These are phyloP conservation scores for Lomentospora prolificans DNA, from an alignment of 2,329 filamentous ascomycete species.

Conservation along the genomic window DNA sequence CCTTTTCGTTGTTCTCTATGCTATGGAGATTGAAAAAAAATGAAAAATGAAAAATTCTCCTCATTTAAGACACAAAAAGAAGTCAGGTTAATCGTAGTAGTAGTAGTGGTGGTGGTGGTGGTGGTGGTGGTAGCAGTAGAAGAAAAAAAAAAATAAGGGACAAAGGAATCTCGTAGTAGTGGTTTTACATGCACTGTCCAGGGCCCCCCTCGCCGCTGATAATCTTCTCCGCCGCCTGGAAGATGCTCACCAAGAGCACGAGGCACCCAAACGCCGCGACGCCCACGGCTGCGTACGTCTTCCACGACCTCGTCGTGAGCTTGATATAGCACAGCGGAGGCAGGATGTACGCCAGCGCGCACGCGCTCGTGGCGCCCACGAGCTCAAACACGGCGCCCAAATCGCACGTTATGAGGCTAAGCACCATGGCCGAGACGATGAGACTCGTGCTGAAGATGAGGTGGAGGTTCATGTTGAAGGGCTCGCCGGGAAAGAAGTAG, in stretches of 20 bases:
- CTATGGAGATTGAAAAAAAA: background rate
- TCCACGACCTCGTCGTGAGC: slow-evolving; percentile 67
- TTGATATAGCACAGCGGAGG: slow-evolving; percentile 94
- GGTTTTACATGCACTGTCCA: slow-evolving; percentile 18
- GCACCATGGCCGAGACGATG: slow-evolving; percentile 65
- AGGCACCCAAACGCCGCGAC: slow-evolving; percentile 68
- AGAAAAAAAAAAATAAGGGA: background rate
- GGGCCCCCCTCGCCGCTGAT: slow-evolving; percentile 24
- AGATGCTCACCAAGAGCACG: slow-evolving; percentile 73
- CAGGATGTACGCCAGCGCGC: slow-evolving; percentile 87
- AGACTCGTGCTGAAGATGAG: slow-evolving; percentile 76
- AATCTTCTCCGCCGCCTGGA: slow-evolving; percentile 65
- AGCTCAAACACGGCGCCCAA: slow-evolving; percentile 91
- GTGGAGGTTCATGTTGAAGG: slow-evolving; percentile 76
- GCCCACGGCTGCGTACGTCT: slow-evolving; percentile 60
- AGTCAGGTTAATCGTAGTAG: background rate
- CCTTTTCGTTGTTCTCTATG: background rate
- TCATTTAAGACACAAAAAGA: background rate
- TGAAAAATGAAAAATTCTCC: background rate
- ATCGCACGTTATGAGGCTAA: slow-evolving; percentile 84
- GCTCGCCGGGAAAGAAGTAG: slow-evolving; percentile 60
- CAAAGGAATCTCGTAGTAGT: background rate
- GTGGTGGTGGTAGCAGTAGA: background rate
- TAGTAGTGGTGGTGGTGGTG: background rate
- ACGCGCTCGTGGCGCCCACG: slow-evolving; percentile 89